phyloP scores from a whole-genome alignment of 352 stramenopile species.

The Chrysophaeum taylorii region DNA sequence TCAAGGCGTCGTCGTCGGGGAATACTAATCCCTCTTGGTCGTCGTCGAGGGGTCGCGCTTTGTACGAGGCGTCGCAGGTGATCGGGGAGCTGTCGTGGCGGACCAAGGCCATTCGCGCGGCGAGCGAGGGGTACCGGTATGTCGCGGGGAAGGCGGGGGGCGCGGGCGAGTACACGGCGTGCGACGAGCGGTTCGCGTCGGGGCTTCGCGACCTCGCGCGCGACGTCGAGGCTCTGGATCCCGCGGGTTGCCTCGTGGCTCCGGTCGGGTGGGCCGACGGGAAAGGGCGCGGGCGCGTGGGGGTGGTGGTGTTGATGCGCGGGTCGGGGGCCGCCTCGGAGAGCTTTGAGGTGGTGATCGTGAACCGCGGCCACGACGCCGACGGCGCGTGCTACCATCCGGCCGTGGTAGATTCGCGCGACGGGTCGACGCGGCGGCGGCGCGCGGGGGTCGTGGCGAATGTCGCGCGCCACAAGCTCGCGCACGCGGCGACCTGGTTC shows the following conservation, averaged over 20 bases:
- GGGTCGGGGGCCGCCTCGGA: not conserved
- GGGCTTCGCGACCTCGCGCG: not conserved
- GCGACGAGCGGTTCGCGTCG: not conserved
- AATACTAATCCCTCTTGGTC: too few species aligned
- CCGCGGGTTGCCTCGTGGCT: not conserved
- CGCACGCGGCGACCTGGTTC: conserved; percentile 1
- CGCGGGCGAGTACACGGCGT: not conserved
- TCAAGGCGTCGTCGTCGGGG: too few species aligned
- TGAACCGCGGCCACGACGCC: not conserved
- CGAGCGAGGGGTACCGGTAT: not conserved
- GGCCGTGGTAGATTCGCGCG: too few species aligned
- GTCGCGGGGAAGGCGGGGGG: not conserved
- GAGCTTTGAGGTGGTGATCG: not conserved
- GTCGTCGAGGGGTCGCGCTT: too few species aligned
- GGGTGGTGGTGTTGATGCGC: not conserved
- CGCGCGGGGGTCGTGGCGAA: not conserved
- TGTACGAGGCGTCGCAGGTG: not conserved
- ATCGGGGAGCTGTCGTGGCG: not conserved
- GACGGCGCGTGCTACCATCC: not conserved
- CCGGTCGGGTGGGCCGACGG: not conserved
- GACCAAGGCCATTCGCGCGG: not conserved
- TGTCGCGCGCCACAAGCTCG: not conserved
- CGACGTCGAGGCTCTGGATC: not conserved
- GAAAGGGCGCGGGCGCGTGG: not conserved
- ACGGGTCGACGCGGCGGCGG: too few species aligned